Base-by-base conservation (phyloP, 1,284 basidiomycete species). In the Volvariella volvacea region DNA sequence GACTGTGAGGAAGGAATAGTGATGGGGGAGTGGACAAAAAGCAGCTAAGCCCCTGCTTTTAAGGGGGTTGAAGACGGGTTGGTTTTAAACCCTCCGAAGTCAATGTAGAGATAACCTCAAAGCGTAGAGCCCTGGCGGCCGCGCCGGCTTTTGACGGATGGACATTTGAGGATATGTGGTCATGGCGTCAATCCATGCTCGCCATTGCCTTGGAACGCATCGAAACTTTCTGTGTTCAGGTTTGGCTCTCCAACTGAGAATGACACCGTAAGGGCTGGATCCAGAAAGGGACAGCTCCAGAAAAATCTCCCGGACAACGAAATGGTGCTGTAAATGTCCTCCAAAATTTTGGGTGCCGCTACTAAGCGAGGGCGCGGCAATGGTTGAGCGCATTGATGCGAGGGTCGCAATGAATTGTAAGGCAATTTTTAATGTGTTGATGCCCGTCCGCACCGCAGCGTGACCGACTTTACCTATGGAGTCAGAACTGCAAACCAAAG, bases 181-280 rank as follows among this genome's bases (percentile, higher is more conserved):
- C 34, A 36, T 36, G 34, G n/a, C n/a, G n/a, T 16, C 9, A 16
- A 36, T 20, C 34, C n/a, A 36, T 15, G 34, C n/a, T 7, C 6
- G 14, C 34, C 34, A 36, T 36, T 36, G n/a, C 34, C n/a, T 6
- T 36, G 34, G 34, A 36, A 36, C n/a, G n/a, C 19, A 20, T 20
- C 34, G 34, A 36, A 36, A 15, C 6, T 36, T 36, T 36, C 34
- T 36, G 34, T 20, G 15, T 15, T 36, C 34, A 36, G 34, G 34
- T 15, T 36, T 36, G 34, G n/a, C 8, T 9, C 9, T n/a, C 9
- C 30, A n/a, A 31, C 9, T 15, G 34, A 36, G 34, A 36, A 36
- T 36, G 14, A 15, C 19, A 36, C 34, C n/a, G 14, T 36, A 36
- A 36, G 34, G 34, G 34, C 15, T 36, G 19, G 6, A 20, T 6